Percentiles rank a stretch among this genome's conserved stretches.
Conservation (phyloP, 306 rosid genomes). For the cucumber (Cucumis sativus) region DNA sequence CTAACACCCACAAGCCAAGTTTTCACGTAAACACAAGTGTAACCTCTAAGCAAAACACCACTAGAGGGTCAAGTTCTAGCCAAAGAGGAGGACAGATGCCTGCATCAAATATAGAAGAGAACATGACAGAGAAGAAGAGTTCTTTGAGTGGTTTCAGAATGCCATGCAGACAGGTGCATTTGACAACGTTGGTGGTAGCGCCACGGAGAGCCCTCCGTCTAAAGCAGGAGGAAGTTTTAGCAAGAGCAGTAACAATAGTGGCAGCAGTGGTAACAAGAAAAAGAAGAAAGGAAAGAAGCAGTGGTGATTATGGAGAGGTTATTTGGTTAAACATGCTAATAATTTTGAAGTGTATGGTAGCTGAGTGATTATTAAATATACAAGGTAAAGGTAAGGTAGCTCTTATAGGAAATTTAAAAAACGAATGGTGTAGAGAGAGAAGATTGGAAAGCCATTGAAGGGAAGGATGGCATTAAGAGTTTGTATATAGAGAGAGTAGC, state of each 20-base stretch:
- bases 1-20: conserved; percentile 90
- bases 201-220: conserved; percentile 47
- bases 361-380: no score
- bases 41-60: conserved; percentile 46
- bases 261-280: conserved; percentile 43
- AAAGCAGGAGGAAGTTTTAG: conserved; percentile 36
- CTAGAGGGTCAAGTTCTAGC: conserved; percentile 66
- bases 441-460: not conserved
- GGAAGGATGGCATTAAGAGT: not conserved
- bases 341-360: not conserved
- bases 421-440: not conserved
- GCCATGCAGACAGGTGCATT: conserved; percentile 60
- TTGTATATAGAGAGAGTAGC: not conserved
- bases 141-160: conserved; percentile 85
- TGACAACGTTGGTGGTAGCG: conserved; percentile 32
- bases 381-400: not conserved
- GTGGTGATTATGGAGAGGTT: conserved; percentile 32
- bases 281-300: conserved; percentile 83
- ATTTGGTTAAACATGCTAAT: not conserved
- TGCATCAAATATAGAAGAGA: conserved; percentile 49
- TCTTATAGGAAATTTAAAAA: not conserved
- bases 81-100: conserved; percentile 66
- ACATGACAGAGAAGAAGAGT: conserved; percentile 87
- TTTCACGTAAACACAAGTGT: conserved; percentile 89
- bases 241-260: conserved; percentile 19